A percentile compares a stretch with the other conserved stretches of the same genome.
Conservation (phyloP, 495 filamentous ascomycete species). For the Parmelia sp. region DNA sequence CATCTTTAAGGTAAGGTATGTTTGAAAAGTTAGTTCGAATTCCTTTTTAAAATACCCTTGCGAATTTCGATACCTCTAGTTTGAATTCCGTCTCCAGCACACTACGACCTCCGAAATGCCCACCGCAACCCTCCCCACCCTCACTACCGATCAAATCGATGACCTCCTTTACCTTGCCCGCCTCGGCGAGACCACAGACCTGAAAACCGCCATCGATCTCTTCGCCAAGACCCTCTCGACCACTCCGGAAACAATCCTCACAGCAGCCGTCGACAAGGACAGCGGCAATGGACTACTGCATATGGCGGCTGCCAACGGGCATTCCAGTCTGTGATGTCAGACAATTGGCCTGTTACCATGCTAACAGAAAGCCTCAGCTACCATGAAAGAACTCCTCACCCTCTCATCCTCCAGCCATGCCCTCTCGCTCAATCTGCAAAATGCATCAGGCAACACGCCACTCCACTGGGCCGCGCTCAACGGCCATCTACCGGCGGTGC, state of each 20-base stretch:
- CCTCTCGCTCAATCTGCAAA: slow-evolving; percentile 52
- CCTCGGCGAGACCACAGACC: slow-evolving; percentile 62
- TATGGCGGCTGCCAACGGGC: slow-evolving; percentile 86
- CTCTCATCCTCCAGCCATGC: slow-evolving; percentile 29
- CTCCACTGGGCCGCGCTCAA: slow-evolving; percentile 90
- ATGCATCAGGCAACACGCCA: slow-evolving; percentile 77
- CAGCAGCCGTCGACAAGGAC: slow-evolving; percentile 59
- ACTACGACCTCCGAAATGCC: slow-evolving; percentile 23
- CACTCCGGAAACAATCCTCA: slow-evolving; percentile 51
- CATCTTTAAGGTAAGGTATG: too few species aligned
- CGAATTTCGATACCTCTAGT: too few species aligned
- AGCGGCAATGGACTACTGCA: slow-evolving; percentile 72
- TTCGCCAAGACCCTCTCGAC: slow-evolving; percentile 50
- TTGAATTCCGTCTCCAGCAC: too few species aligned
- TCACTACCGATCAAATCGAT: slow-evolving; percentile 72
- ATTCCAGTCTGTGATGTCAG: slow-evolving; percentile 47
- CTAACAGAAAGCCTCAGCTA: slow-evolving; percentile 37
- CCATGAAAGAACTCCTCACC: slow-evolving; percentile 45
- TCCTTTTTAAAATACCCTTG: neutral
- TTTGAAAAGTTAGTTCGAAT: neutral
- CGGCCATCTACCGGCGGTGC: slow-evolving; percentile 73
- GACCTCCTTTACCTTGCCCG: slow-evolving; percentile 84
- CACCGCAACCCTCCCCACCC: slow-evolving; percentile 33
- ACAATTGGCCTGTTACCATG: neutral
- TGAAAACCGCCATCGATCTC: slow-evolving; percentile 52